Conservation (phyloP, 768 basidiomycete genomes). For the Tulasnella sp. region DNA sequence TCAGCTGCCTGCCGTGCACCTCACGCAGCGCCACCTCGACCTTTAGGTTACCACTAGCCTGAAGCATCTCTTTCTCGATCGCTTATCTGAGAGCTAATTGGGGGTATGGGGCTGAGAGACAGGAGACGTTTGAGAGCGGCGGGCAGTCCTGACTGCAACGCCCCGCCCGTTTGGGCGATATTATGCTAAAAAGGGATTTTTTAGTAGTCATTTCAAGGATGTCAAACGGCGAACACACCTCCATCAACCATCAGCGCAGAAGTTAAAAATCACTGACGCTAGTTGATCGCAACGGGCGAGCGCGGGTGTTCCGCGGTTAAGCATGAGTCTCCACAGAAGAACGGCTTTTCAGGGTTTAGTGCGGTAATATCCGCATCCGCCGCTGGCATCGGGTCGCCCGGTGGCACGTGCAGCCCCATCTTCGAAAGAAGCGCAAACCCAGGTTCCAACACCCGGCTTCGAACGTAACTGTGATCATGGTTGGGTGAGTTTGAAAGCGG, state of each 20-base stretch:
- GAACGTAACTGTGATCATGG: too few relatives aligned
- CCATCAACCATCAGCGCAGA: background rate
- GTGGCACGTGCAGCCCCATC: background rate
- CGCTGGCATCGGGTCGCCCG: background rate
- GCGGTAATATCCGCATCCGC: background rate
- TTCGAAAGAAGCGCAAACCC: background rate
- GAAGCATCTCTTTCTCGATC: background rate
- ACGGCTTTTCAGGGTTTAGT: background rate
- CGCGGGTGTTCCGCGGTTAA: too few relatives aligned
- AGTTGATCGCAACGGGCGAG: background rate
- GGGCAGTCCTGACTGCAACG: background rate
- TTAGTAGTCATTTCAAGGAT: background rate
- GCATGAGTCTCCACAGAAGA: background rate
- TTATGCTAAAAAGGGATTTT: background rate
- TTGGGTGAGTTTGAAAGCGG: background rate
- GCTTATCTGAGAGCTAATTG: background rate
- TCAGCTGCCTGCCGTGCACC: background rate
- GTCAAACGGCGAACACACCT: background rate
- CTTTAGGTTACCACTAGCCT: background rate
- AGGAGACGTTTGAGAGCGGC: too few relatives aligned
- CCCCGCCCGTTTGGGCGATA: background rate
- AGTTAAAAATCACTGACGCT: background rate
- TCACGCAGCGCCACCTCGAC: background rate
- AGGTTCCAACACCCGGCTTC: background rate
- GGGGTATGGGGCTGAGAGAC: background rate